A percentile compares a stretch with the other conserved stretches of the same genome.
Conservation (phyloP, 257 asterid genomes). For the Paulownia fortunei region DNA sequence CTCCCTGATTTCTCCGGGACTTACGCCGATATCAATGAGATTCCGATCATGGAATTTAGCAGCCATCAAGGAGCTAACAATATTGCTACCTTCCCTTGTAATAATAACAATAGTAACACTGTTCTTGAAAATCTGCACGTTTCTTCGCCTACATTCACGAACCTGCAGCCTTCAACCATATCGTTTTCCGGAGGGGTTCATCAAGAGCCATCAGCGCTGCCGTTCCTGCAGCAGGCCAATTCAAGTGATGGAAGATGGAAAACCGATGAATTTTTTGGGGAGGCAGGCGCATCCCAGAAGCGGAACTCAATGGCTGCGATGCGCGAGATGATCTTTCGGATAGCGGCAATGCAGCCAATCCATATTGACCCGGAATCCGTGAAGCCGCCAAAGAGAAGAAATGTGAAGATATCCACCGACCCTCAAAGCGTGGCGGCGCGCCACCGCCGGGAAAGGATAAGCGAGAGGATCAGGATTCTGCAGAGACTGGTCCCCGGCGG, state of each 20-base stretch:
- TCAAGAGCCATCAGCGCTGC: slow-evolving; percentile 26
- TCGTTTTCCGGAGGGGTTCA: slow-evolving; percentile 43
- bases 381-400: slow-evolving; percentile 87
- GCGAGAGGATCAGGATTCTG: slow-evolving; percentile 81
- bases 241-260: slow-evolving; percentile 27
- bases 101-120: background rate
- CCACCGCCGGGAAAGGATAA: slow-evolving; percentile 86
- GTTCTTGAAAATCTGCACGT: slow-evolving; percentile 1
- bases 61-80: background rate
- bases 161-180: slow-evolving; percentile 40
- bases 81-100: background rate
- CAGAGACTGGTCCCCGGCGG: slow-evolving; percentile 97
- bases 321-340: slow-evolving; percentile 88
- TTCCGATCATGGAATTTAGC: slow-evolving; percentile 49
- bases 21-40: slow-evolving; percentile 32
- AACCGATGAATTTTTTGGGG: slow-evolving; percentile 26
- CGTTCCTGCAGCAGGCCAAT: slow-evolving; percentile 26
- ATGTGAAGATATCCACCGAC: slow-evolving; percentile 86
- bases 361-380: slow-evolving; percentile 92
- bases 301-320: slow-evolving; percentile 82
- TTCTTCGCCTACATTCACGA: slow-evolving; percentile 28
- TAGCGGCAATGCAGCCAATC: slow-evolving; percentile 96
- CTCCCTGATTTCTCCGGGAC: slow-evolving; percentile 55
- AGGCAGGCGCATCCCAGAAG: slow-evolving; percentile 37
- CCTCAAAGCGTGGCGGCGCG: slow-evolving; percentile 97